Base-by-base conservation (phyloP, 2,329 filamentous ascomycete species). In the Cladosporium sp. region DNA sequence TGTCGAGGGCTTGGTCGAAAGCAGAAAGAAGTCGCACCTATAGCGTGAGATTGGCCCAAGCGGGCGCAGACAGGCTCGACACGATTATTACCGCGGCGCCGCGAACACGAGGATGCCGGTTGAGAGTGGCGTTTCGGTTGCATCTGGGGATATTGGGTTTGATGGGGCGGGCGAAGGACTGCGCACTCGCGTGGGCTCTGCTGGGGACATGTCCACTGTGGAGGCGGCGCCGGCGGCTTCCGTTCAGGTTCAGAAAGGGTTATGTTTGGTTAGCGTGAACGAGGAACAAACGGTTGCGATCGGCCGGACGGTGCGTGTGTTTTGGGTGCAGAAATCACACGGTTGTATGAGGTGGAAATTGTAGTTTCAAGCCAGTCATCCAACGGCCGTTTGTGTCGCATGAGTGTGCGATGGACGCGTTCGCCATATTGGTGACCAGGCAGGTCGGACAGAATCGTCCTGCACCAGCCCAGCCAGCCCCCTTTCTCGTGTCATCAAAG, bases 401-500 rank as follows among this genome's bases (percentile, higher is more conserved):
- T 29, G 20, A 29, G 43, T 46, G 19, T 46, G 43, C 30, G 32
- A 19, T n/a, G 29, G 19, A 15, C 30, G 30, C 42, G 42, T 15
- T 18, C n/a, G n/a, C n/a, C n/a, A n/a, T n/a, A n/a, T n/a, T n/a
- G n/a, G n/a, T n/a, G n/a, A n/a, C n/a, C n/a, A n/a, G n/a, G n/a
- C n/a, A n/a, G n/a, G n/a, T n/a, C n/a, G n/a, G n/a, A n/a, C n/a
- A n/a, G n/a, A n/a, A n/a, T n/a, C 20, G 30, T 25, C 29, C 32
- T 35, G 30, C 32, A 33, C n/a, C 12, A 13, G 35, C 15, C 43
- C 25, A 20, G 15, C 33, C 30, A 27, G 7, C 19, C n/a, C 38
- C 38, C 30, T 50, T 35, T 50, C 38, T 50, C 41, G 33, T 47
- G 47, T 35, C 32, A 50, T 50, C 20, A 20, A 30, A 11, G 33